These are phyloP conservation scores for Lactarius deliciosus DNA, from an alignment of 768 basidiomycete genomes.

Conservation along the genomic window DNA sequence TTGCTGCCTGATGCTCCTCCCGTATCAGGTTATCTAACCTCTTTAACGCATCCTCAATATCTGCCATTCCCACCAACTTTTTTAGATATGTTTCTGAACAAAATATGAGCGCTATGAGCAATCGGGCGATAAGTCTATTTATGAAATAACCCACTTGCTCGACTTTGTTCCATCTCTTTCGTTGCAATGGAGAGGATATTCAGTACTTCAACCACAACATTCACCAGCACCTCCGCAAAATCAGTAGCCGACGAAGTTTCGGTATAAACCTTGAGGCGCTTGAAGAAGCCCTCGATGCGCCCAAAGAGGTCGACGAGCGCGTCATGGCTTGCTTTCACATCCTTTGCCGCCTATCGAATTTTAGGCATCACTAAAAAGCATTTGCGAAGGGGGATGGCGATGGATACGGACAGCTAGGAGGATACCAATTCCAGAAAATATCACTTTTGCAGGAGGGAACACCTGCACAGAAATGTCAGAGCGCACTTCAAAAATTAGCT, in stretches of 20 bases:
- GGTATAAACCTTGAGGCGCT: background rate
- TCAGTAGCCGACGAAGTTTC: background rate
- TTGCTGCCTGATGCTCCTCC: background rate
- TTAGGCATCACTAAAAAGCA: background rate
- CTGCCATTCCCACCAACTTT: background rate
- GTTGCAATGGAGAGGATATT: background rate
- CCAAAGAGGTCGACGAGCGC: background rate
- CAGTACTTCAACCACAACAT: background rate
- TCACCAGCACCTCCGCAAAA: background rate
- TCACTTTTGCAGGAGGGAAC: background rate
- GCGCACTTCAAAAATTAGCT: background rate
- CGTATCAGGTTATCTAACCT: background rate
- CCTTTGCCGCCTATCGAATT: background rate
- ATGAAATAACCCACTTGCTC: background rate
- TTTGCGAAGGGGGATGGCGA: background rate
- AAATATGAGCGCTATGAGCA: background rate
- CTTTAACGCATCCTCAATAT: background rate
- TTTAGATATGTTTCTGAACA: background rate
- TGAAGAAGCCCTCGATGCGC: slow-evolving; percentile 1
- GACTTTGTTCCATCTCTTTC: background rate
- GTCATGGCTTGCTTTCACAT: background rate
- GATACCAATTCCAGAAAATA: background rate
- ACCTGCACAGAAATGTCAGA: background rate
- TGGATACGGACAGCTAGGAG: background rate
- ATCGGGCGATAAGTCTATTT: background rate